phyloP scores from a whole-genome alignment of 805 yeast genomes.

The Phaffomyces antillensis region DNA sequence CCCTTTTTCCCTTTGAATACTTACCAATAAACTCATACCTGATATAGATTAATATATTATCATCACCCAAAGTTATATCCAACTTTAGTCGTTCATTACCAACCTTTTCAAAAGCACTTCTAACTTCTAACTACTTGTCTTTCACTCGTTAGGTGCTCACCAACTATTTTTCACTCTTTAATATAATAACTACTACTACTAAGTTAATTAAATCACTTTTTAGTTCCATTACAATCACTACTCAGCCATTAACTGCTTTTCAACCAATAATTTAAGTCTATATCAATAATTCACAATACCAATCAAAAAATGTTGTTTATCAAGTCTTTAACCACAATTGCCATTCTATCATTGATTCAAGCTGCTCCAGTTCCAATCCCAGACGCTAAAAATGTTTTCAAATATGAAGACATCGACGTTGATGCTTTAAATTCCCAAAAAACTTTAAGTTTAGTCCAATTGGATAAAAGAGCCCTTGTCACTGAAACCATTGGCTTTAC shows the following conservation, averaged over 20 bases:
- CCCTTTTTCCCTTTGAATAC: too few relatives aligned
- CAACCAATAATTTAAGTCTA: neutral
- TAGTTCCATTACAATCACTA: neutral
- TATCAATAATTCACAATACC: neutral
- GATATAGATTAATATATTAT: neutral
- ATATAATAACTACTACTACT: neutral
- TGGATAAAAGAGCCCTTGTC: slow-evolving; percentile 14
- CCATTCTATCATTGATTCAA: slow-evolving; percentile 14
- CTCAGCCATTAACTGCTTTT: neutral
- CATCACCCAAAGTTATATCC: slow-evolving; percentile 7
- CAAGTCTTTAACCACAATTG: slow-evolving; percentile 16
- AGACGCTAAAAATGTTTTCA: slow-evolving; percentile 13
- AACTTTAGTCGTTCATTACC: slow-evolving; percentile 23
- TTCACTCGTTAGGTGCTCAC: slow-evolving; percentile 17
- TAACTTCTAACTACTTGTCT: slow-evolving; percentile 17
- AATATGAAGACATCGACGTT: slow-evolving; percentile 22
- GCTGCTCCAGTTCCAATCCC: slow-evolving; percentile 19
- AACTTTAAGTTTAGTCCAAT: slow-evolving; percentile 14
- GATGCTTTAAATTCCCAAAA: slow-evolving; percentile 22
- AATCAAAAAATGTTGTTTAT: slow-evolving; percentile 17
- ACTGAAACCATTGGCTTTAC: slow-evolving; percentile 18
- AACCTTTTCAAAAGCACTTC: slow-evolving; percentile 1
- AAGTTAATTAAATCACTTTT: neutral
- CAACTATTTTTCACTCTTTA: slow-evolving; percentile 17
- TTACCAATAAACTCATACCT: neutral